Percentiles rank a stretch among this genome's conserved stretches.
Conservation (phyloP, 2,329 filamentous ascomycete genomes). For the Clonostachys solani region DNA sequence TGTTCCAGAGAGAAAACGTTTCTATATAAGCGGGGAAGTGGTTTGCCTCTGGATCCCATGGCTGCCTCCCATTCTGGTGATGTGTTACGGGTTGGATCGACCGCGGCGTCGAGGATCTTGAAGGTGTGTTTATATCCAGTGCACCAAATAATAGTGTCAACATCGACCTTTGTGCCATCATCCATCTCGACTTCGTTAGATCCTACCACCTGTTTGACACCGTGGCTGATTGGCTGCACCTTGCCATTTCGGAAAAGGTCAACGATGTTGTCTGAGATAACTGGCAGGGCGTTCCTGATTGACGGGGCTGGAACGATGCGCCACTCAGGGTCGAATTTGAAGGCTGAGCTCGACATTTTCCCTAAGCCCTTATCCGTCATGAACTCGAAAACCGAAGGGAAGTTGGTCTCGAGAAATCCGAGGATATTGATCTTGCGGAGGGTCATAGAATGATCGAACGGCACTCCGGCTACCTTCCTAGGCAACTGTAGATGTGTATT, state of each 20-base stretch:
- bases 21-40: conserved; percentile 30
- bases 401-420: conserved; percentile 17
- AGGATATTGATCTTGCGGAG: conserved; percentile 21
- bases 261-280: conserved; percentile 18
- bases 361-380: conserved; percentile 11
- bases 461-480: conserved; percentile 21
- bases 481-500: conserved; percentile 12
- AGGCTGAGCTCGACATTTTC: not conserved
- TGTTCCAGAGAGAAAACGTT: conserved; percentile 38
- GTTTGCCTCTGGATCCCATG: conserved; percentile 15
- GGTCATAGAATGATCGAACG: conserved; percentile 25
- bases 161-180: conserved; percentile 16
- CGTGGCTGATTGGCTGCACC: conserved; percentile 22
- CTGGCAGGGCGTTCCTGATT: conserved; percentile 12
- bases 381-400: conserved; percentile 9
- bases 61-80: conserved; percentile 12
- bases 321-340: conserved; percentile 17
- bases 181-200: conserved; percentile 19
- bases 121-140: conserved; percentile 27
- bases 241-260: conserved; percentile 28
- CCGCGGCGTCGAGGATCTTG: conserved; percentile 13
- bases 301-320: conserved; percentile 15
- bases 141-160: conserved; percentile 24
- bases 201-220: conserved; percentile 20
- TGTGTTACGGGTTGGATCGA: conserved; percentile 17